Evolutionary conservation across 2,329 filamentous ascomycete genomes (phyloP).

Genomic region (Cladophialophora chaetospira): DNA sequence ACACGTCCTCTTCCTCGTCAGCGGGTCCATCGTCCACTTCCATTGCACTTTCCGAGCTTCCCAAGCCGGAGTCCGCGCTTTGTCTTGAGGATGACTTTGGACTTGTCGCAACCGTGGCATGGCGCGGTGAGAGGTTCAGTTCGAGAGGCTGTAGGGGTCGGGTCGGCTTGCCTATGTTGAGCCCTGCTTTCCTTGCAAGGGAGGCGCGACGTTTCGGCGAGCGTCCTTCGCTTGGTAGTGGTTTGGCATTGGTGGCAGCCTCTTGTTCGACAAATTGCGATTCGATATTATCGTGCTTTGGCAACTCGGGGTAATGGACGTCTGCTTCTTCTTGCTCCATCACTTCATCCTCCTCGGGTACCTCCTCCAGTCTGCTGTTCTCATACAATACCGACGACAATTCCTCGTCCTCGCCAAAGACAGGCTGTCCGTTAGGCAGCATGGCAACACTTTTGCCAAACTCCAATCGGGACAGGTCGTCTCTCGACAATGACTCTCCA

Average conservation of each 20-base stretch:
- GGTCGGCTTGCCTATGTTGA: slow-evolving; percentile 26
- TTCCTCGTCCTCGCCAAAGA: slow-evolving; percentile 35
- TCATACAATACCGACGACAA: slow-evolving; percentile 24
- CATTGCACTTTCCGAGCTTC: slow-evolving; percentile 10
- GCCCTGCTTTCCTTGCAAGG: slow-evolving; percentile 23
- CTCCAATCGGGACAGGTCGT: slow-evolving; percentile 47
- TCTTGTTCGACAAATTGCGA: not conserved
- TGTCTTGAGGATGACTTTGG: slow-evolving; percentile 2
- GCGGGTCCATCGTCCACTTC: not conserved
- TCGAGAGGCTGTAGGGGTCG: slow-evolving; percentile 24
- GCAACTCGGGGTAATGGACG: not conserved
- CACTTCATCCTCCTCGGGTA: not conserved
- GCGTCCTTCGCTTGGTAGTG: slow-evolving; percentile 14
- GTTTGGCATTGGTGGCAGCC: slow-evolving; percentile 21
- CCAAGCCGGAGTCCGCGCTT: slow-evolving; percentile 16
- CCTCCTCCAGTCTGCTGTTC: slow-evolving; percentile 19
- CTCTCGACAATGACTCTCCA: slow-evolving; percentile 43
- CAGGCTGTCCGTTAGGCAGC: slow-evolving; percentile 38
- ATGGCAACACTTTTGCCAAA: slow-evolving; percentile 39
- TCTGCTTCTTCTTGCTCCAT: slow-evolving; percentile 3
- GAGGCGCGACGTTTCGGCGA: slow-evolving; percentile 26
- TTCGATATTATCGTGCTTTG: not conserved
- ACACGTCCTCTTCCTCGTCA: slow-evolving; percentile 11
- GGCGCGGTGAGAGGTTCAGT: slow-evolving; percentile 16
- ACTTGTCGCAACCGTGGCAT: not conserved